Percentiles rank a stretch among this genome's conserved stretches.
phyloP scores from a whole-genome alignment of 129 eudicot species.

The Daucus carota region DH1_v3.0 NC_030383.2:54530001-54530500 shows the following conservation, averaged over 20 bases:
- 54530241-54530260: constrained; percentile 42
- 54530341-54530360: constrained; percentile 75
- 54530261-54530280: constrained; percentile 86
- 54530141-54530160: constrained; percentile 40
- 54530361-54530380: constrained; percentile 66
- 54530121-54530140: constrained; percentile 31
- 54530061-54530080: constrained; percentile 49
- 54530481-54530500: too few relatives aligned
- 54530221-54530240: constrained; percentile 33
- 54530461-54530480: constrained; percentile 29
- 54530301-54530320: constrained; percentile 34
- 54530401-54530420: constrained; percentile 27
- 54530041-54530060: constrained; percentile 28
- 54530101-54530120: constrained; percentile 36
- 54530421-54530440: constrained; percentile 25
- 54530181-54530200: constrained; percentile 53
- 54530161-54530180: constrained; percentile 44
- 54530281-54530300: constrained; percentile 59
- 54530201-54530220: constrained; percentile 45
- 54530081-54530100: constrained; percentile 60
- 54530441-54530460: constrained; percentile 38
- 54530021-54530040: background rate
- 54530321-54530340: constrained; percentile 83
- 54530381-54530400: constrained; percentile 54
- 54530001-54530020: constrained; percentile 21